Conservation (phyloP, 1,139 yeast genomes). For the Scheffersomyces segobiensis region DNA sequence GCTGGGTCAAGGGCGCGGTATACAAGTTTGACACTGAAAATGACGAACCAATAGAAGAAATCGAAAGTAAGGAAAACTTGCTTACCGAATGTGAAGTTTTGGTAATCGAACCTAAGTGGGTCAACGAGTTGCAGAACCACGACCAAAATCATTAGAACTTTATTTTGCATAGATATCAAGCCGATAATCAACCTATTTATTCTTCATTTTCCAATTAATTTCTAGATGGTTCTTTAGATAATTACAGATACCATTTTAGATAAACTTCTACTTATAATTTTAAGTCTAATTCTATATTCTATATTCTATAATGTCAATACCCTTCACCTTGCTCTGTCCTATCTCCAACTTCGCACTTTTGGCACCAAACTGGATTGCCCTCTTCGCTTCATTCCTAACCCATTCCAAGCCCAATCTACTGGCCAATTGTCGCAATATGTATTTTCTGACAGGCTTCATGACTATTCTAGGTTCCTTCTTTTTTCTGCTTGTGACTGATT, state of each 20-base stretch:
- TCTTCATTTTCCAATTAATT: not conserved
- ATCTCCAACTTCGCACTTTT: slow-evolving; percentile 89
- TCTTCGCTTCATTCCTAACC: slow-evolving; percentile 75
- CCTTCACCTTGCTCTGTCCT: slow-evolving; percentile 65
- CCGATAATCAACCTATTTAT: not conserved
- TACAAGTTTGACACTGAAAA: slow-evolving; percentile 19
- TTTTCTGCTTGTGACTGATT: slow-evolving; percentile 27
- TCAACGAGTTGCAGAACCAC: slow-evolving; percentile 29
- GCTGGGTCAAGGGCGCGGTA: slow-evolving; percentile 43
- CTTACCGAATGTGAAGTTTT: slow-evolving; percentile 44
- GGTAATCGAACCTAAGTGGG: slow-evolving; percentile 51
- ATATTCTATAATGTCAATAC: slow-evolving; percentile 47
- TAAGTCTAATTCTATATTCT: not conserved
- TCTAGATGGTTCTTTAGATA: not conserved
- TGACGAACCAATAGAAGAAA: slow-evolving; percentile 11
- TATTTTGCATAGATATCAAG: not conserved
- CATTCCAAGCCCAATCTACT: slow-evolving; percentile 45
- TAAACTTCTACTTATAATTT: not conserved
- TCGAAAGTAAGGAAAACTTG: slow-evolving; percentile 25
- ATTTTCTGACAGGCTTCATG: slow-evolving; percentile 52
- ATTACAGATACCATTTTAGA: not conserved
- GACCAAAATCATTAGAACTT: slow-evolving; percentile 1
- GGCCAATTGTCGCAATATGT: slow-evolving; percentile 66
- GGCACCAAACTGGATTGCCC: slow-evolving; percentile 97
- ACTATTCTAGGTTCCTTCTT: slow-evolving; percentile 24